These are phyloP conservation scores for Fraxinus americana DNA, from an alignment of 257 asterid genomes.

Conservation along the genomic window DNA sequence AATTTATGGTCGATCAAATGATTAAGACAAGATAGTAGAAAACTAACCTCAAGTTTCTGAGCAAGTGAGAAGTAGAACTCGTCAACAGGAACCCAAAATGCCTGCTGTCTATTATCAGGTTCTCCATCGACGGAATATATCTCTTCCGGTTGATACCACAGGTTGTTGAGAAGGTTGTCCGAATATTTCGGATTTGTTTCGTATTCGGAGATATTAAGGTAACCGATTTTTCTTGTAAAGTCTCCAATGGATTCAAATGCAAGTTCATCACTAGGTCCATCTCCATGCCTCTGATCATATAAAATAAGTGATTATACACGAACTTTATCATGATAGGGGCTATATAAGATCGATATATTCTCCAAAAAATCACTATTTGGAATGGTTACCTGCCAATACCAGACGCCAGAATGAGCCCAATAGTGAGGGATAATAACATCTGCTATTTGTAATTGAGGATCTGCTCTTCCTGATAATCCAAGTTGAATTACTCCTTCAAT, in stretches of 20 bases:
- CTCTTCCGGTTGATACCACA: conserved; percentile 41
- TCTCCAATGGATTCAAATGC: conserved; percentile 57
- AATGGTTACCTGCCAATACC: conserved; percentile 65
- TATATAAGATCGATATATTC: no score
- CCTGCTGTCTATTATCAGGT: conserved; percentile 31
- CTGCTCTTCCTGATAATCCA: conserved; percentile 71
- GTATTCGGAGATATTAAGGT: conserved; percentile 14
- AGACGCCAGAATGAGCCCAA: conserved; percentile 62
- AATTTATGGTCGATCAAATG: neutral
- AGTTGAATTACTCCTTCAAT: conserved; percentile 61
- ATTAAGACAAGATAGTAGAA: neutral
- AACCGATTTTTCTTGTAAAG: conserved; percentile 41
- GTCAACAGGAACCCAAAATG: conserved; percentile 32
- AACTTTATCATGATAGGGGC: no score
- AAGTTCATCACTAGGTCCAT: conserved; percentile 46
- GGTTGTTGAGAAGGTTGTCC: conserved; percentile 23
- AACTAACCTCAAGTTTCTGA: conserved; percentile 18
- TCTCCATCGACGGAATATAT: conserved; percentile 24
- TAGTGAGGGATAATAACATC: conserved; percentile 61
- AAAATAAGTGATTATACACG: no score
- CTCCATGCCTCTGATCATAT: conserved; percentile 50
- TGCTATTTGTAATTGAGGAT: conserved; percentile 48
- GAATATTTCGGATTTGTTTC: neutral
- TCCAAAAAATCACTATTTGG: no score
- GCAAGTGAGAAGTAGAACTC: conserved; percentile 18